A percentile compares a stretch with the other conserved stretches of the same genome.
phyloP scores from a whole-genome alignment of 2,329 filamentous ascomycete species.

The Nannizziopsis barbatae region DNA sequence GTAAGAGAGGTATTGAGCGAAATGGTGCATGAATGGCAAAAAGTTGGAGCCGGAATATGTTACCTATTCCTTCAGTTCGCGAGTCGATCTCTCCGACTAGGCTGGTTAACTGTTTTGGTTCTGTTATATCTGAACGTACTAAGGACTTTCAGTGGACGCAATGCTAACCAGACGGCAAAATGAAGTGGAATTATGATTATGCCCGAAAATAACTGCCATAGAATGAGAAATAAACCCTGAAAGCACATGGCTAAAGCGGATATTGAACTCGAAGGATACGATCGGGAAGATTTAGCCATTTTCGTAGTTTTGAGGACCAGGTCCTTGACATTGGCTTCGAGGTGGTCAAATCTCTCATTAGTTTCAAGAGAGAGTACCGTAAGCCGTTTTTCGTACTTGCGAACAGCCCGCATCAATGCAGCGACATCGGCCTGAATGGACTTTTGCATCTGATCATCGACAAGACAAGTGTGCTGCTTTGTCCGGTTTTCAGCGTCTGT shows the following conservation, averaged over 20 bases:
- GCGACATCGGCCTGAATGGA: slow-evolving; percentile 71
- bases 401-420: slow-evolving; percentile 74
- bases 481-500: too few species aligned
- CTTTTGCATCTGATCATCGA: slow-evolving; percentile 31
- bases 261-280: neutral
- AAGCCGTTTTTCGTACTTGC: slow-evolving; percentile 82
- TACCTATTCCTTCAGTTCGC: too few species aligned
- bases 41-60: too few species aligned
- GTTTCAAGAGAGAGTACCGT: slow-evolving; percentile 63
- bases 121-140: slow-evolving; percentile 26
- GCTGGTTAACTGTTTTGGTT: too few species aligned
- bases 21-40: too few species aligned
- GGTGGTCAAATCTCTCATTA: slow-evolving; percentile 59
- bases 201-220: neutral
- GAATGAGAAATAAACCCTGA: neutral
- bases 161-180: slow-evolving; percentile 23
- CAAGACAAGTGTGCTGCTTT: slow-evolving; percentile 28
- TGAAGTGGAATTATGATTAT: neutral
- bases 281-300: neutral
- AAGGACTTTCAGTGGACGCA: slow-evolving; percentile 67
- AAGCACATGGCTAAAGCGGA: slow-evolving; percentile 22
- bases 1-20: too few species aligned
- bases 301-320: neutral
- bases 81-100: too few species aligned
- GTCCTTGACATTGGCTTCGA: slow-evolving; percentile 63